A percentile compares a stretch with the other conserved stretches of the same genome.
phyloP scores from a whole-genome alignment of 2,329 filamentous ascomycete genomes.

The Colletotrichum chlorophyti region DNA sequence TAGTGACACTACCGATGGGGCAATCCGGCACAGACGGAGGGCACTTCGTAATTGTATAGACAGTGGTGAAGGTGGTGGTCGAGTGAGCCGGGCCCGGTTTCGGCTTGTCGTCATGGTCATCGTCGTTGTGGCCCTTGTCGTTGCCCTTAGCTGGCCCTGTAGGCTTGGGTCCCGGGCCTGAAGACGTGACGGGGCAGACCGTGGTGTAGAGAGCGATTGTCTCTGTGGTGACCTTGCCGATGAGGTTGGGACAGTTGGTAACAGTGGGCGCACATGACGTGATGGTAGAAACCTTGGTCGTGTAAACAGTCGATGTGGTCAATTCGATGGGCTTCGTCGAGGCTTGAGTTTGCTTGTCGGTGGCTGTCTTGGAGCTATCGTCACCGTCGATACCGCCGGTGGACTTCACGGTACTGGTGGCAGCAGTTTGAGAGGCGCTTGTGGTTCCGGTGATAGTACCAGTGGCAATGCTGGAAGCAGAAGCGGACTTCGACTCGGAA shows the following conservation, averaged over 20 bases:
- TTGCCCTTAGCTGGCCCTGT: conserved; percentile 16
- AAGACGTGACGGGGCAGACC: conserved; percentile 47
- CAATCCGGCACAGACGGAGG: conserved; percentile 50
- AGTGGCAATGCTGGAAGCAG: no score
- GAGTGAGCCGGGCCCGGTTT: neutral
- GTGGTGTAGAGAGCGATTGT: conserved; percentile 45
- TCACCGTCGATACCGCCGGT: conserved; percentile 19
- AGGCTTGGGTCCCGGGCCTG: conserved; percentile 9
- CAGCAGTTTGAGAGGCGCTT: no score
- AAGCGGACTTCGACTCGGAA: no score
- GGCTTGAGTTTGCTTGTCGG: neutral
- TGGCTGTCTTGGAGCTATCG: conserved; percentile 5
- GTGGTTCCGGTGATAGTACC: no score
- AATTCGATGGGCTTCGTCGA: conserved; percentile 25
- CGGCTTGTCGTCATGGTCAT: neutral
- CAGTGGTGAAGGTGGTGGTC: conserved; percentile 45
- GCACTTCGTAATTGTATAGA: conserved; percentile 64
- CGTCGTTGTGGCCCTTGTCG: neutral
- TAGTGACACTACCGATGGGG: conserved; percentile 44
- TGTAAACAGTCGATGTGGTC: conserved; percentile 47
- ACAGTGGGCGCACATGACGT: conserved; percentile 58
- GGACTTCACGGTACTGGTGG: neutral
- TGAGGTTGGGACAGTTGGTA: conserved; percentile 43
- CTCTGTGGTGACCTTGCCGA: conserved; percentile 44
- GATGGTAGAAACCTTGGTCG: conserved; percentile 56